Base-by-base conservation (phyloP, 2,329 filamentous ascomycete species). In the Cercospora sp. region DNA sequence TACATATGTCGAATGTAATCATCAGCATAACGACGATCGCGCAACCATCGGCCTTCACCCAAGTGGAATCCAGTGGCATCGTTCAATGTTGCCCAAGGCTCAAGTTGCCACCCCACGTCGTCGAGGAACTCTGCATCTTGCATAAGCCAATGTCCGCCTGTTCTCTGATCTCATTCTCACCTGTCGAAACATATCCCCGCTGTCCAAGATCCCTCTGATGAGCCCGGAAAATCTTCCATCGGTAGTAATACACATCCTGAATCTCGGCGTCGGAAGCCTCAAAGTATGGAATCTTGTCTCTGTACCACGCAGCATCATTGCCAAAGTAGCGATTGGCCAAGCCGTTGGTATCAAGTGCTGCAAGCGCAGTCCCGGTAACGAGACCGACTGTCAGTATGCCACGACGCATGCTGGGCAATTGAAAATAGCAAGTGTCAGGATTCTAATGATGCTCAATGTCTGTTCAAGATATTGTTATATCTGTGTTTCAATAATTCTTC, bases 201-300 rank as follows among this genome's bases (percentile, higher is more conserved):
- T 77, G 66, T 8, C 81, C 81, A 0, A 82, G 74, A 63, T 83
- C 81, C 28, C 81, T 79, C 71, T 82, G 81, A 66, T 83, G 81
- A 0, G 81, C 77, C 2, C 81, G 78, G 73, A 81, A 83, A 28
- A 83, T 76, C 28, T 77, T 78, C 81, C 81, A 82, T 34, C 81
- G 80, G 68, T 83, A 83, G 73, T 83, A 83, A 72, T 82, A 83
- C 9, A 83, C 81, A 18, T 82, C 79, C 1, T 78, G 79, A 16
- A 82, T 77, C 9, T 78, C 70, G 1, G 73, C 57, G 63, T 81
- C 79, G 60, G 78, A 80, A 18, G 78, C 78, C 61, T 81, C 79
- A 67, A 81, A 82, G 63, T 79, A 78, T 1, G 80, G 79, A 5
- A 81, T 80, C 12, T 78, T 76, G 34, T 78, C 71, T 7, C 74